A percentile compares a stretch with the other conserved stretches of the same genome.
Conservation (phyloP, 2,329 filamentous ascomycete species). For the Venturia nashicola region DNA sequence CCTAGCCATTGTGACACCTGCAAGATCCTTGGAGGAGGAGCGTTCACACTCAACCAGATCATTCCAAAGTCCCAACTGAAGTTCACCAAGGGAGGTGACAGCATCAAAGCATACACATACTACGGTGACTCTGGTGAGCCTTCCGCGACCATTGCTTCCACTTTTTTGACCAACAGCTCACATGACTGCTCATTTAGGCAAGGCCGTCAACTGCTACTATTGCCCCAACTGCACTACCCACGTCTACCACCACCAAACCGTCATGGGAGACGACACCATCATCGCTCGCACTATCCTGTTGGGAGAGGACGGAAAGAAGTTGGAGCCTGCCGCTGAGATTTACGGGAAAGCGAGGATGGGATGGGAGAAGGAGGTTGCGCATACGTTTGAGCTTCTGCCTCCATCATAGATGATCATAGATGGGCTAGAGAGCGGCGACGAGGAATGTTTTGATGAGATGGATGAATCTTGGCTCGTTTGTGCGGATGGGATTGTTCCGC, state of each 20-base stretch:
- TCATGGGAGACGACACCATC: constrained; percentile 38
- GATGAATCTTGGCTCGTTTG: too few relatives aligned
- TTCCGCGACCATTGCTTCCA: neutral
- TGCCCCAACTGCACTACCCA: constrained; percentile 36
- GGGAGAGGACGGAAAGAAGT: constrained; percentile 29
- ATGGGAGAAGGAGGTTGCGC: constrained; percentile 41
- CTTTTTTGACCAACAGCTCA: constrained; percentile 4
- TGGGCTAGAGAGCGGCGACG: neutral
- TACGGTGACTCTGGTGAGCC: constrained; percentile 40
- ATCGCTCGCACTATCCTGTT: constrained; percentile 40
- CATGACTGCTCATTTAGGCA: constrained; percentile 25
- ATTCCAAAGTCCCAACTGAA: constrained; percentile 36
- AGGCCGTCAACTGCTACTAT: constrained; percentile 44
- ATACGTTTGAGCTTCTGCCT: constrained; percentile 21
- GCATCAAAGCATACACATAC: constrained; percentile 41
- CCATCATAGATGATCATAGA: constrained; percentile 7
- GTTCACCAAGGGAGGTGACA: constrained; percentile 37
- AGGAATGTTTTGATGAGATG: neutral
- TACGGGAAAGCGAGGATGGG: constrained; percentile 38
- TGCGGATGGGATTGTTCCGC: too few relatives aligned
- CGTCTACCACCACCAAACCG: constrained; percentile 44
- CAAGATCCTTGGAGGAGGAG: constrained; percentile 38
- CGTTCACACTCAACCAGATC: constrained; percentile 43
- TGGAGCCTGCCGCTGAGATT: constrained; percentile 41
- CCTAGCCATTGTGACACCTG: constrained; percentile 45